phyloP scores from a whole-genome alignment of 2,329 filamentous ascomycete genomes.

The Phaeosphaeria sp. region DNA sequence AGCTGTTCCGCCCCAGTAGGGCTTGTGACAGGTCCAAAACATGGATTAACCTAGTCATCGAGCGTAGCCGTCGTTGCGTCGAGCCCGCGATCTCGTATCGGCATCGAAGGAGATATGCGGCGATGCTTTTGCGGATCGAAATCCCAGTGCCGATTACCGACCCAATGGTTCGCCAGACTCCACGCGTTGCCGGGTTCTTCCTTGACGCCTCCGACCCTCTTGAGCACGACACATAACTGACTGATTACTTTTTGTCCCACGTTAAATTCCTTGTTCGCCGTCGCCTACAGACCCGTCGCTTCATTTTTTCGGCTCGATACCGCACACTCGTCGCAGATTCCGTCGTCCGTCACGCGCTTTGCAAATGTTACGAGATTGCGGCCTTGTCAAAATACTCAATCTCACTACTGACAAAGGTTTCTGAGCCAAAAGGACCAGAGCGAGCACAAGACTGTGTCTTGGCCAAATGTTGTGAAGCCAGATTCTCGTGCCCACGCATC shows the following conservation, averaged over 20 bases:
- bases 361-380: neutral
- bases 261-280: conserved; percentile 12
- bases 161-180: conserved; percentile 4
- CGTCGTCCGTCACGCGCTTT: neutral
- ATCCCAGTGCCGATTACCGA: conserved; percentile 28
- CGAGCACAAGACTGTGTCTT: neutral
- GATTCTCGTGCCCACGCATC: neutral
- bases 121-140: conserved; percentile 41
- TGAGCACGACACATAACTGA: conserved; percentile 21
- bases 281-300: conserved; percentile 18
- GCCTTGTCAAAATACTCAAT: neutral
- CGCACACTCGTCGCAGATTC: neutral
- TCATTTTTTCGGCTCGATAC: neutral
- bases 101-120: conserved; percentile 8
- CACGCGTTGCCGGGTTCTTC: conserved; percentile 15
- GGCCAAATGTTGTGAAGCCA: neutral
- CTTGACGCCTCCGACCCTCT: conserved; percentile 6
- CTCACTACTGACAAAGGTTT: neutral
- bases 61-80: conserved; percentile 16
- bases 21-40: neutral
- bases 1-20: conserved; percentile 11
- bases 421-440: neutral
- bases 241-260: conserved; percentile 17
- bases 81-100: conserved; percentile 25
- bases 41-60: conserved; percentile 11